Percentiles rank a stretch among this genome's conserved stretches.
Conservation (phyloP, 2,329 filamentous ascomycete genomes). For the Penicillium sp. region DNA sequence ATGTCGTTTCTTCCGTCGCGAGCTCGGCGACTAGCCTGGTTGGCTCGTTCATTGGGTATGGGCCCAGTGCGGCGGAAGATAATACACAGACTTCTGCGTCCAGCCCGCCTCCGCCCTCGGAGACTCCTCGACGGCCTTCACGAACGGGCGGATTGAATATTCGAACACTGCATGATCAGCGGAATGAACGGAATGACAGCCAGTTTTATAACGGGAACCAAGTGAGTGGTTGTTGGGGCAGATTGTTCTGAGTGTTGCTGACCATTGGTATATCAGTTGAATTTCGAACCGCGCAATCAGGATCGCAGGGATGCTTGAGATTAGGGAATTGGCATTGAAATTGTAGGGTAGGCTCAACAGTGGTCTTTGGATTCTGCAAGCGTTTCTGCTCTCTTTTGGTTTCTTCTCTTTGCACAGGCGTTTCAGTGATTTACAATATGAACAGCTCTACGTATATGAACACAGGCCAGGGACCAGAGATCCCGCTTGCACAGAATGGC, state of each 20-base stretch:
- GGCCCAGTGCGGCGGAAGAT: conserved; percentile 22
- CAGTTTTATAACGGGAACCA: conserved; percentile 93
- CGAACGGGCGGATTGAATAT: conserved; percentile 41
- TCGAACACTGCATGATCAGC: conserved; percentile 57
- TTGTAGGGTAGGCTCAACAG: background rate
- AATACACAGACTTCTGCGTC: conserved; percentile 9
- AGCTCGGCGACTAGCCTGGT: conserved; percentile 46
- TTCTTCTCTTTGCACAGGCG: background rate
- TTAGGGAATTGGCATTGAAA: background rate
- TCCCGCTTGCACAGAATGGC: too few relatives aligned
- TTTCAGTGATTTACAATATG: background rate
- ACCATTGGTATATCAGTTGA: conserved; percentile 51
- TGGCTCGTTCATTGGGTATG: conserved; percentile 48
- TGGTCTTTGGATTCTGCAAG: background rate
- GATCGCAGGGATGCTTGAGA: conserved; percentile 47
- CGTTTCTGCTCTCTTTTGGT: background rate
- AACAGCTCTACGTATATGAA: background rate
- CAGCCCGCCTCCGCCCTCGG: conserved; percentile 4
- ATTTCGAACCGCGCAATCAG: conserved; percentile 67
- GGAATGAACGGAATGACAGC: conserved; percentile 58
- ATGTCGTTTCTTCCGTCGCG: conserved; percentile 46
- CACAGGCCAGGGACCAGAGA: background rate
- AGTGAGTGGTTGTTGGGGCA: conserved; percentile 51
- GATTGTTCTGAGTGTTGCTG: background rate
- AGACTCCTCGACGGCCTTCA: conserved; percentile 13